Conservation (phyloP, 2,329 filamentous ascomycete genomes). For the Apiospora koreana region DNA sequence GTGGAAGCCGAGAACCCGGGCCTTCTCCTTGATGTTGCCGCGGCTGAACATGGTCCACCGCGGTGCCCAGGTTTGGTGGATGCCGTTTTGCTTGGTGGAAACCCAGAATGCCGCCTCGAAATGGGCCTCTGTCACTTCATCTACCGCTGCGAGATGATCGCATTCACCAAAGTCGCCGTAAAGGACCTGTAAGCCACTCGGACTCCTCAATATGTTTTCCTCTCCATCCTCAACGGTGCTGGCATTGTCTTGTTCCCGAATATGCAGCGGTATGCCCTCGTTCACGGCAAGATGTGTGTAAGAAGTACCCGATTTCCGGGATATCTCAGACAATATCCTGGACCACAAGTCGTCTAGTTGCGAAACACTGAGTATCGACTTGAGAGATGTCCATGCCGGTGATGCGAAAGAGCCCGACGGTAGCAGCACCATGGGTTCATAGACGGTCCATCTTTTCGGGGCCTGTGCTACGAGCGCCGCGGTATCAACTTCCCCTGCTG, state of each 20-base stretch:
- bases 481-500: background rate
- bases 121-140: slow-evolving; percentile 43
- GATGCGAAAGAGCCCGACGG: slow-evolving; percentile 58
- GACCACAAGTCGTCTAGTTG: slow-evolving; percentile 44
- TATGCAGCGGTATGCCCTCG: slow-evolving; percentile 58
- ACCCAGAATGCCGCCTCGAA: slow-evolving; percentile 77
- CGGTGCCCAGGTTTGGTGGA: slow-evolving; percentile 85
- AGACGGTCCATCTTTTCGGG: slow-evolving; percentile 61
- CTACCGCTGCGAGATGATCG: slow-evolving; percentile 15
- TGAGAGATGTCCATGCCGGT: slow-evolving; percentile 39
- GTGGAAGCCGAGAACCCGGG: slow-evolving; percentile 64
- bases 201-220: slow-evolving; percentile 74
- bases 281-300: slow-evolving; percentile 63
- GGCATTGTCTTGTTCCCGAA: slow-evolving; percentile 15
- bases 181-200: slow-evolving; percentile 68
- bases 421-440: slow-evolving; percentile 62
- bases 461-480: slow-evolving; percentile 39
- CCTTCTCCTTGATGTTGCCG: slow-evolving; percentile 89
- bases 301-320: slow-evolving; percentile 34
- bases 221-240: slow-evolving; percentile 19
- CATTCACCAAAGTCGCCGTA: slow-evolving; percentile 72
- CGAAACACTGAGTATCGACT: slow-evolving; percentile 22
- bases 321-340: slow-evolving; percentile 48
- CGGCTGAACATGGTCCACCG: slow-evolving; percentile 92
- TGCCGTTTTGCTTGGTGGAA: slow-evolving; percentile 73